Percentiles rank a stretch among this genome's conserved stretches.
Conservation (phyloP, 495 filamentous ascomycete species). For the Copromyces sp. region DNA sequence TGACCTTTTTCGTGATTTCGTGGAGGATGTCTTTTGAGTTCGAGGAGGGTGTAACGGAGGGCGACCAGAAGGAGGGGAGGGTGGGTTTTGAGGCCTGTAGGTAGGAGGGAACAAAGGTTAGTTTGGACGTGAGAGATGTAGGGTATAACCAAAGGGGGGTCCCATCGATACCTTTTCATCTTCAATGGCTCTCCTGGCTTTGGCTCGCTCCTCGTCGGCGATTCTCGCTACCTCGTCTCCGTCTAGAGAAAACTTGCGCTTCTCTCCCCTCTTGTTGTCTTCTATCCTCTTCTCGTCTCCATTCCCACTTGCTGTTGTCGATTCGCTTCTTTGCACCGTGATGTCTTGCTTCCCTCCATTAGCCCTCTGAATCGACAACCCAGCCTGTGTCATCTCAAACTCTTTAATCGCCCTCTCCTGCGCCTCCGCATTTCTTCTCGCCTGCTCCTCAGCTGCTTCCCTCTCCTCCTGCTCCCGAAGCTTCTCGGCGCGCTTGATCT, state of each 20-base stretch:
- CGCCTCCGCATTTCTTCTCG: conserved; percentile 48
- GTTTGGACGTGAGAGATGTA: background rate
- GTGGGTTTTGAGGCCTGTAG: conserved; percentile 51
- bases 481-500: conserved; percentile 76
- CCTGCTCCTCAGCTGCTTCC: conserved; percentile 44
- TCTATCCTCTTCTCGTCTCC: conserved; percentile 9
- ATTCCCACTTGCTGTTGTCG: background rate
- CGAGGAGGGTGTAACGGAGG: conserved; percentile 63
- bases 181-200: conserved; percentile 56
- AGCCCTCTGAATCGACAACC: conserved; percentile 48
- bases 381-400: conserved; percentile 59
- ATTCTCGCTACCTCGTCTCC: conserved; percentile 68
- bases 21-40: conserved; percentile 39
- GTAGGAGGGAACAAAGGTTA: conserved; percentile 6
- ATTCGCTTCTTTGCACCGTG: background rate
- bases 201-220: conserved; percentile 56
- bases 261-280: conserved; percentile 43
- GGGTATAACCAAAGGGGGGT: background rate
- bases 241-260: conserved; percentile 76
- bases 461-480: conserved; percentile 47
- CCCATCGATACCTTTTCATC: conserved; percentile 63
- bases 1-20: conserved; percentile 52
- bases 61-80: conserved; percentile 93
- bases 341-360: conserved; percentile 19
- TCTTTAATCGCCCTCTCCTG: conserved; percentile 46